phyloP scores from a whole-genome alignment of 352 stramenopile species.

The Phytopythium helicoides region DNA sequence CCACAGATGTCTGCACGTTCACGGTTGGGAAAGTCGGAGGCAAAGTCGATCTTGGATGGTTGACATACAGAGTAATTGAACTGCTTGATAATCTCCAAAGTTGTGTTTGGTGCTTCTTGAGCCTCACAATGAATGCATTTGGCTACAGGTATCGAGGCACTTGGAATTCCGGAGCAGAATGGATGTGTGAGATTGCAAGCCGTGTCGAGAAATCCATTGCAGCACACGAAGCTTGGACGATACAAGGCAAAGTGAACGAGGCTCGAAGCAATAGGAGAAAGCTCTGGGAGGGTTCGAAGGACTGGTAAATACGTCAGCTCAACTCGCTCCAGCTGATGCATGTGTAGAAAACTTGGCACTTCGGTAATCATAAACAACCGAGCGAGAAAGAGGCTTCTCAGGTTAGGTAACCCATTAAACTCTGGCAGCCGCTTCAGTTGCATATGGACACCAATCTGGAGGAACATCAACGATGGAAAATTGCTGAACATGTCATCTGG shows the following conservation, averaged over 20 bases:
- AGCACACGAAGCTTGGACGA: constrained; percentile 23
- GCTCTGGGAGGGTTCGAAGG: constrained; percentile 21
- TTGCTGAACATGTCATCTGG: constrained; percentile 25
- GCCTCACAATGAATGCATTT: constrained; percentile 13
- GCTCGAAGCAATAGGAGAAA: constrained; percentile 1
- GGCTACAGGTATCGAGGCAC: background rate
- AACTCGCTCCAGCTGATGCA: constrained; percentile 17
- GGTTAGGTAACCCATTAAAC: constrained; percentile 23
- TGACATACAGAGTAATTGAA: constrained; percentile 16
- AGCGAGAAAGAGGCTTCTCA: constrained; percentile 29
- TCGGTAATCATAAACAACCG: constrained; percentile 13
- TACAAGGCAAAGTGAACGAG: constrained; percentile 26
- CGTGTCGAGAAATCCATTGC: constrained; percentile 28
- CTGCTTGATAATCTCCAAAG: constrained; percentile 7
- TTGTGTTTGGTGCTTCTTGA: constrained; percentile 5
- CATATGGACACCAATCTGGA: constrained; percentile 33
- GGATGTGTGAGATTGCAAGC: constrained; percentile 23
- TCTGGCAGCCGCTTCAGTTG: constrained; percentile 19
- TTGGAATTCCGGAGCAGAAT: constrained; percentile 10
- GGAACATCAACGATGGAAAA: constrained; percentile 26
- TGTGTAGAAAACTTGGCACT: constrained; percentile 26
- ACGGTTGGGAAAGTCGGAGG: constrained; percentile 17
- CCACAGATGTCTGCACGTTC: constrained; percentile 24
- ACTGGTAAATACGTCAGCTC: constrained; percentile 18
- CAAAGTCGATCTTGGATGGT: background rate